phyloP scores from a whole-genome alignment of 257 asterid genomes.

The Petunia axillaris region DNA sequence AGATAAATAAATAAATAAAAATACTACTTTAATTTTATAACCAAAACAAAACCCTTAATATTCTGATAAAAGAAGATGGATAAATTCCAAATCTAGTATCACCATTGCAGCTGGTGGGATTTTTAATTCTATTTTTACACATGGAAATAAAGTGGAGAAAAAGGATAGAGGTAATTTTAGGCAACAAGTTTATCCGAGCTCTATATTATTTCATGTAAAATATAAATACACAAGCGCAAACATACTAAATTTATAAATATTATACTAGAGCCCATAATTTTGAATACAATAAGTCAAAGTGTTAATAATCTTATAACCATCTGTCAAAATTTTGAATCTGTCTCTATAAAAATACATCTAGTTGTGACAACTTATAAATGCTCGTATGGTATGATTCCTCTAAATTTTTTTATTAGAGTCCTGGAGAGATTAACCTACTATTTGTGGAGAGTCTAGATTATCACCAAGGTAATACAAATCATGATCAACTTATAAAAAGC shows the following conservation, averaged over 20 bases:
- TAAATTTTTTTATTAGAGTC: neutral
- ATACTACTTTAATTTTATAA: no score
- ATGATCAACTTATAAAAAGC: neutral
- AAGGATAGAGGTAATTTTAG: neutral
- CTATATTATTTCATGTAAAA: no score
- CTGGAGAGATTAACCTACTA: neutral
- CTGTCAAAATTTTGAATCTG: no score
- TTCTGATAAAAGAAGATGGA: no score
- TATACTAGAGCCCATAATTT: no score
- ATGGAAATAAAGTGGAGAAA: neutral
- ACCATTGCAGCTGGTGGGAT: neutral
- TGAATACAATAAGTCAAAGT: no score
- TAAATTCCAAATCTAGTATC: neutral
- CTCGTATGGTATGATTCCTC: neutral
- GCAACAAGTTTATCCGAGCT: no score
- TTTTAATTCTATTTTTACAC: neutral
- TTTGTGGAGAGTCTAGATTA: neutral
- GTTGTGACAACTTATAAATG: neutral
- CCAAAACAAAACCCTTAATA: no score
- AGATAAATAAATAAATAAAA: no score
- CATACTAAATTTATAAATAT: no score
- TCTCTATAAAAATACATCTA: neutral
- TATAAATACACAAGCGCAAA: no score
- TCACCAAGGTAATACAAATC: neutral
- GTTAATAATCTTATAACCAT: no score